Evolutionary conservation across 2,329 filamentous ascomycete genomes (phyloP), one percentile per base, ranked within the genome.

Genomic region (Botrytis deweyae): DNA sequence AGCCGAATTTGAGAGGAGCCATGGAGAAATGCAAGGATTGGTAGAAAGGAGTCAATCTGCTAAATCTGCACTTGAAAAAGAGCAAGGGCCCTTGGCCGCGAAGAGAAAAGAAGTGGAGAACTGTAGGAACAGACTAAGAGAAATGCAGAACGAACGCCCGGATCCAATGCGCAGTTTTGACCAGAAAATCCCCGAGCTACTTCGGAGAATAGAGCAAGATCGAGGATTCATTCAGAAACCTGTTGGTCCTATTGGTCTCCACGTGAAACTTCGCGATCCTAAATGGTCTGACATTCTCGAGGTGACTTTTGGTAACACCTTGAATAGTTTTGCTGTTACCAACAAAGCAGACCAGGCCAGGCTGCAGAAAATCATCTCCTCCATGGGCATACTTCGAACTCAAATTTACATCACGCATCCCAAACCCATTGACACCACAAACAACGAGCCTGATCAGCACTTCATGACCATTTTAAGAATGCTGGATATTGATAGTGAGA

Each of bases 241-340:
- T 3, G 85, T 98, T 49, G 96, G 96, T 0, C 96, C 96, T 0
- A 85, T 98, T 22, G 96, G 95, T 44, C 85, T 90, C 38, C 88
- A 96, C 79, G 87, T 99, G 70, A 90, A 90, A 77, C 84, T 99
- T 38, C 84, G 90, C 52, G 91, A 95, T 77, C 92, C 93, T 1
- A 87, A 93, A 78, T 99, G 96, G 96, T 92, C 91, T 1, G 88
- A 89, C 0, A 90, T 97, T 62, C 82, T 99, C 22, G 96, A 99
- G 81, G 92, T 88, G 76, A 88, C 88, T 1, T 87, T 97, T 64
- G 93, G 93, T n/a, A 83, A 82, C 5, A 86, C 84, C 0, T 84
- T 98, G 46, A 92, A 90, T 75, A 90, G 88, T 1, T 99, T 98
- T 80, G 88, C 97, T 69, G 95, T 98, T 61, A 91, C 89, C 9